These are phyloP conservation scores for Verticillium zaregamsianum DNA, from an alignment of 2,329 filamentous ascomycete species.

Conservation along the genomic window DNA sequence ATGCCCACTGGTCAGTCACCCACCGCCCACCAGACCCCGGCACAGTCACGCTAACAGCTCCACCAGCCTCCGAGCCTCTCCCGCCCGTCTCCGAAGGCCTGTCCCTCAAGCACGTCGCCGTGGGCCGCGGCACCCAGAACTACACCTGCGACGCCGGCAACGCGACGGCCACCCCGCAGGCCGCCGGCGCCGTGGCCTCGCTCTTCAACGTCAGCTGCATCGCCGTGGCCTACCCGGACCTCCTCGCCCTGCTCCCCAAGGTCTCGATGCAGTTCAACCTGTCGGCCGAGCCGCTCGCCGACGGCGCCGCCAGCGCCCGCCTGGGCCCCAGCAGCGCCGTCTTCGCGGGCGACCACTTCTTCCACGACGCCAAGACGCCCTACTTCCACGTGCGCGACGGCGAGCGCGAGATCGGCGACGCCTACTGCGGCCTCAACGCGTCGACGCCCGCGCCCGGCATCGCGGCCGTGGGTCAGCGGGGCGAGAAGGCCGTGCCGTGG, in stretches of 20 bases:
- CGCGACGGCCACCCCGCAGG: conserved; percentile 55
- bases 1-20: conserved; percentile 43
- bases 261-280: conserved; percentile 66
- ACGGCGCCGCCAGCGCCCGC: conserved; percentile 10
- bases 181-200: conserved; percentile 71
- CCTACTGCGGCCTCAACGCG: conserved; percentile 58
- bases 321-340: conserved; percentile 56
- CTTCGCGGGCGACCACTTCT: conserved; percentile 78
- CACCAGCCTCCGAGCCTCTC: conserved; percentile 51
- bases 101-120: conserved; percentile 48
- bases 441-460: conserved; percentile 58
- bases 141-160: conserved; percentile 74
- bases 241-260: conserved; percentile 60
- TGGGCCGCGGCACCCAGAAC: conserved; percentile 70
- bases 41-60: conserved; percentile 21
- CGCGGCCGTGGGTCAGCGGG: conserved; percentile 55
- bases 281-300: conserved; percentile 22
- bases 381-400: conserved; percentile 73
- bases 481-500: conserved; percentile 73
- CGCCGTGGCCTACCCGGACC: conserved; percentile 62
- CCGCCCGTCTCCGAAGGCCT: conserved; percentile 57
- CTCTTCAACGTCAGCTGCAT: conserved; percentile 88
- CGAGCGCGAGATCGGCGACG: conserved; percentile 51
- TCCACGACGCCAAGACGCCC: conserved; percentile 65
- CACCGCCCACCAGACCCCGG: neutral